Base-by-base conservation (phyloP, 805 yeast species). In the Candida khao-thaluensis region DNA sequence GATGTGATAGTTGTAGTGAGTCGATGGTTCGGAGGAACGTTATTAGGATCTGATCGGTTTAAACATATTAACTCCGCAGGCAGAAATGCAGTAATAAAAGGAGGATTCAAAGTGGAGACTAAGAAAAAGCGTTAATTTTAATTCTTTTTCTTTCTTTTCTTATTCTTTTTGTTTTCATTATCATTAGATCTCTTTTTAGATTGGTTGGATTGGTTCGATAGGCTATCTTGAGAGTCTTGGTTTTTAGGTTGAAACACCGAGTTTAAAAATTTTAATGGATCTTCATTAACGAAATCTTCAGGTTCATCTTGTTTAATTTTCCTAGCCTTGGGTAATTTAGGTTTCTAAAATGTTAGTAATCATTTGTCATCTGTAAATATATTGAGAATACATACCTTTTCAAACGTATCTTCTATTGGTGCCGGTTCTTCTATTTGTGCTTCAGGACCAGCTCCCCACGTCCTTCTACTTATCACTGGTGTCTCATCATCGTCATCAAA, bases 1-100 rank as follows among this genome's bases (percentile, higher is more conserved):
- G 81, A 90, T 56, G 86, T 85, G 3, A 75, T 89, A 47, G 96
- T 90, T 3, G 87, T 82, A 7, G 95, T 91, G 2, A 78, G 85
- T 23, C 65, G 99, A 44, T 91, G 97, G 96, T 93, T 76, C 58
- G 96, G 96, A 12, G 99, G 99, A 4, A 72, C 74, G 0, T 95
- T 84, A 48, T 61, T 93, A 16, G 99, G 99, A 0, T 93, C 98
- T 0, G 97, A 87, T 60, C 69, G 96, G 46, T 93, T 93, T 67
- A 89, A 85, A 52, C 98, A 93, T 59, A 93, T 93, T 42, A 93
- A 91, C 54, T 72, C 89, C 3, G 78, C 88, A 1, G 90, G 97
- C 0, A 71, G 97, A 53, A 93, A 88, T 35, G 96, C 91, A 0
- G 72, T 93, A 0, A 62, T 79, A 2, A 74, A 68, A 38, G 95